These are phyloP conservation scores for Fraxinus dipetala DNA, from an alignment of 305 asterid species.

Conservation along the genomic window DNA sequence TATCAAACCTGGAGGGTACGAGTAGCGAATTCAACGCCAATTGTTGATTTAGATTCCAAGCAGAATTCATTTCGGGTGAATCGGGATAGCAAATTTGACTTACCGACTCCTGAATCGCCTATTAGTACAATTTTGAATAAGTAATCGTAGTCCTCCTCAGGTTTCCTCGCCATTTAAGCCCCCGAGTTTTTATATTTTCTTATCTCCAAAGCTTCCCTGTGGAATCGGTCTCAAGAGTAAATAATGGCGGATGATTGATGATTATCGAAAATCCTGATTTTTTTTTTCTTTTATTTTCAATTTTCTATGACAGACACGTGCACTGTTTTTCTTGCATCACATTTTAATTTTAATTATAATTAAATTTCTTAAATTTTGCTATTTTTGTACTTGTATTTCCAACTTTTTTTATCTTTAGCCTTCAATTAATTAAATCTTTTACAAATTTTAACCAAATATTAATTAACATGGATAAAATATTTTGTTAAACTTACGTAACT, in stretches of 20 bases:
- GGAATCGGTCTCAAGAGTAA: background rate
- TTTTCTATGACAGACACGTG: background rate
- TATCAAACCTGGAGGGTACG: slow-evolving; percentile 43
- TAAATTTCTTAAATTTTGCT: no score
- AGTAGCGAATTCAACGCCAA: slow-evolving; percentile 54
- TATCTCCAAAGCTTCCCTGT: background rate
- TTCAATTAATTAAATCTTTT: no score
- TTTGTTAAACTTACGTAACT: no score
- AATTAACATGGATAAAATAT: no score
- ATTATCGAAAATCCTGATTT: background rate
- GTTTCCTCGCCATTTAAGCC: slow-evolving; percentile 41
- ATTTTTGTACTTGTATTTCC: no score
- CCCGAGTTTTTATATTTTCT: background rate
- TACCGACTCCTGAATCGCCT: slow-evolving; percentile 53
- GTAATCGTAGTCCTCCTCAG: slow-evolving; percentile 52
- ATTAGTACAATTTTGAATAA: slow-evolving; percentile 45
- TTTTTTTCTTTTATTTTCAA: background rate
- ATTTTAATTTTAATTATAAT: no score
- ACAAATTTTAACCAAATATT: no score
- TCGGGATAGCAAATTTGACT: slow-evolving; percentile 45
- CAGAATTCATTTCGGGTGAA: slow-evolving; percentile 50
- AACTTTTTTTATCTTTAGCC: no score
- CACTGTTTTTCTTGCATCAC: no score
- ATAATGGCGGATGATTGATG: background rate
- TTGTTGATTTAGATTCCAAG: slow-evolving; percentile 50